Percentiles rank a stretch among this genome's conserved stretches.
phyloP scores from a whole-genome alignment of 2,329 filamentous ascomycete genomes.

The Apiospora rasikravindrae region DNA sequence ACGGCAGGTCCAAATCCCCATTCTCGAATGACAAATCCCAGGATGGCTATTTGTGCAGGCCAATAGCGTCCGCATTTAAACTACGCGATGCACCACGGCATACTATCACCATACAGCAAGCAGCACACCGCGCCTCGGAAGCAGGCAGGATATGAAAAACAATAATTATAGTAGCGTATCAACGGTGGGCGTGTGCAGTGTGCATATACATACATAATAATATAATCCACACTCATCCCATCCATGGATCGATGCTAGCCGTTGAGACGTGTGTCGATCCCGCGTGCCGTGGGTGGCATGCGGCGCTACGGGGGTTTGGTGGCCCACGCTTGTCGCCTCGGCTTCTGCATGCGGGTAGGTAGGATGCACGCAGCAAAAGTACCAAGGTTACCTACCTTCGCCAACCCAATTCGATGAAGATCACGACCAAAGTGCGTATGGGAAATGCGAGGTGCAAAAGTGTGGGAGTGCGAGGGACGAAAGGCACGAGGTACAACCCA shows the following conservation, averaged over 20 bases:
- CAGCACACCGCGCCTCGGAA: not conserved
- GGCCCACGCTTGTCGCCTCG: slow-evolving; percentile 5
- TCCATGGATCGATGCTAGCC: slow-evolving; percentile 11
- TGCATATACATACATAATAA: not conserved
- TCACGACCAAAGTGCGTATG: not conserved
- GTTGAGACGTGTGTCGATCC: slow-evolving; percentile 14
- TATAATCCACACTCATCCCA: slow-evolving; percentile 13
- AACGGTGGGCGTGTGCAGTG: not conserved
- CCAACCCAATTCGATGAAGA: slow-evolving; percentile 4
- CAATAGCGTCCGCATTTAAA: not conserved
- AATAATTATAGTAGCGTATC: slow-evolving; percentile 5
- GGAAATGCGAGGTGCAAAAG: slow-evolving; percentile 12
- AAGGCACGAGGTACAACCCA: not conserved
- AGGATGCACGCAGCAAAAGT: not conserved
- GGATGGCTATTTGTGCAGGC: not conserved
- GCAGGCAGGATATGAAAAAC: not conserved
- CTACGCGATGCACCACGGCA: slow-evolving; percentile 8
- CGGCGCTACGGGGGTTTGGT: not conserved
- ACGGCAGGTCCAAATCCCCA: slow-evolving; percentile 6
- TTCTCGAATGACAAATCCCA: not conserved
- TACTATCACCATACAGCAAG: not conserved
- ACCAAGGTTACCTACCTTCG: too few species aligned
- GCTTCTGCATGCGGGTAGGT: not conserved
- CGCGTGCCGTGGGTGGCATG: slow-evolving; percentile 9
- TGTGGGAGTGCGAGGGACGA: slow-evolving; percentile 14